phyloP scores from a whole-genome alignment of 2,329 filamentous ascomycete species.

The Bipolaris cookei region DNA sequence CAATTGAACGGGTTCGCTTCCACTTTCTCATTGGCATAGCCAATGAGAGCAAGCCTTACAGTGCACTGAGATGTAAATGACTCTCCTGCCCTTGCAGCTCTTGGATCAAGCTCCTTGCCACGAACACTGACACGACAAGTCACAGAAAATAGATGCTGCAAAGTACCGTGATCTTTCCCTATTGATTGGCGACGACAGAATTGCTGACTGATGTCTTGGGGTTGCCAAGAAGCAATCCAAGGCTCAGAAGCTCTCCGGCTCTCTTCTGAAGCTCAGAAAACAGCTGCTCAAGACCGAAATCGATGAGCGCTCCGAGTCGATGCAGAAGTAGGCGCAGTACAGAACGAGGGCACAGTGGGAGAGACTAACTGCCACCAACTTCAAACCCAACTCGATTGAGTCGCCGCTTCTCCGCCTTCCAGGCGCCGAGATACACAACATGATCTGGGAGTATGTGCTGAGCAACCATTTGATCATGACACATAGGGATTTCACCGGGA shows the following conservation, averaged over 20 bases:
- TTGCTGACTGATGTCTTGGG: neutral
- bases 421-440: slow-evolving; percentile 19
- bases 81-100: no score
- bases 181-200: neutral
- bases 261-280: neutral
- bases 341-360: neutral
- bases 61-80: no score
- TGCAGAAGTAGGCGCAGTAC: slow-evolving; percentile 5
- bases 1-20: no score
- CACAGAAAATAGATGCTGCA: no score
- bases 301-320: neutral
- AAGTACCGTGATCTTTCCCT: neutral
- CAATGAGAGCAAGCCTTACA: no score
- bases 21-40: no score
- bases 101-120: no score
- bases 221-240: neutral
- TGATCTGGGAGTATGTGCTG: slow-evolving; percentile 18
- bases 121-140: no score
- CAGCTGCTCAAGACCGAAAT: slow-evolving; percentile 8
- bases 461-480: neutral
- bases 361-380: slow-evolving; percentile 2
- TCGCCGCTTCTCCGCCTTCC: slow-evolving; percentile 25
- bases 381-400: slow-evolving; percentile 11
- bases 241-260: neutral
- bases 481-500: neutral